phyloP scores from a whole-genome alignment of 805 yeast genomes.

The Lipomyces chichibuensis region DNA sequence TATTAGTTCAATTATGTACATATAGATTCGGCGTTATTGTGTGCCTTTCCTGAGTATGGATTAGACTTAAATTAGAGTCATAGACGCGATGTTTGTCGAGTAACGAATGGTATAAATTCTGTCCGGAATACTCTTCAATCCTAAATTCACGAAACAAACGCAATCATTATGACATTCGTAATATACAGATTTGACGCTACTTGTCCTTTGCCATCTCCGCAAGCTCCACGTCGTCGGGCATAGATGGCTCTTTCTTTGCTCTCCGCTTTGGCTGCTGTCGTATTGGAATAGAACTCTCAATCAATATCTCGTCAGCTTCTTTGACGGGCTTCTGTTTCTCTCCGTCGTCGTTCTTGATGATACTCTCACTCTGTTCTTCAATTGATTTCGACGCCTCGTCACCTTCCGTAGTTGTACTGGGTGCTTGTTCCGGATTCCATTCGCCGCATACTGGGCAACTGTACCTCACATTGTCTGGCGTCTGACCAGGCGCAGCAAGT shows the following conservation, averaged over 20 bases:
- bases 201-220: not conserved
- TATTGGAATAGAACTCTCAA: constrained; percentile 1
- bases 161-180: no score
- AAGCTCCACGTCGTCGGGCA: not conserved
- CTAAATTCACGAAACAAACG: not conserved
- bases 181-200: not conserved
- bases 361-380: constrained; percentile 6
- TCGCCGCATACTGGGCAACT: constrained; percentile 68
- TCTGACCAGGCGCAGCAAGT: constrained; percentile 70
- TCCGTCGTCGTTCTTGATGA: not conserved
- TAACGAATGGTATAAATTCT: not conserved
- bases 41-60: not conserved
- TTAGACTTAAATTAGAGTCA: not conserved
- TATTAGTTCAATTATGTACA: not conserved
- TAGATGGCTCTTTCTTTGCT: not conserved
- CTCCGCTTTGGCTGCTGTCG: constrained; percentile 7
- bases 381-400: not conserved
- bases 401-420: not conserved
- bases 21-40: not conserved
- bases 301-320: not conserved
- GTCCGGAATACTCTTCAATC: not conserved
- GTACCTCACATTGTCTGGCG: constrained; percentile 57
- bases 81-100: not conserved
- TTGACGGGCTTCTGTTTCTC: not conserved
- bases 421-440: constrained; percentile 27